Conservation (phyloP, 1,139 yeast species). For the Casaregolazyma suthepensis region DNA sequence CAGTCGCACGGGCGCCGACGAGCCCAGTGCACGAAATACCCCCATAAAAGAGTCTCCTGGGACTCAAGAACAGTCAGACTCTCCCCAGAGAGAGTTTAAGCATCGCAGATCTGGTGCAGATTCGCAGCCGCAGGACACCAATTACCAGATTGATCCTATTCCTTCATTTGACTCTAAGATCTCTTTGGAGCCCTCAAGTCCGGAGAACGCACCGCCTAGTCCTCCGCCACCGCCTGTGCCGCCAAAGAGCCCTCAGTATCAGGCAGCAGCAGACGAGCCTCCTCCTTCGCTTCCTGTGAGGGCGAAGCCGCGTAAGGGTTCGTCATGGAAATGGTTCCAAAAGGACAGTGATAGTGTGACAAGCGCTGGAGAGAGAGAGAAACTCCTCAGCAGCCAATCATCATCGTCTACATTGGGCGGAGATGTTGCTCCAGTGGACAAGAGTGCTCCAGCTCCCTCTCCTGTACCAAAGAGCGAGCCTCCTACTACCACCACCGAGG, state of each 20-base stretch:
- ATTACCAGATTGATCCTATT: not conserved
- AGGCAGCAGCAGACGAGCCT: not conserved
- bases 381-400: not conserved
- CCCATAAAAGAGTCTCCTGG: not conserved
- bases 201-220: not conserved
- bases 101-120: not conserved
- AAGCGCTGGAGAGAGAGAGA: not conserved
- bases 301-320: conserved; percentile 5
- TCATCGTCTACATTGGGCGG: not conserved
- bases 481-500: not conserved
- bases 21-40: not conserved
- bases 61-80: not conserved
- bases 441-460: not conserved
- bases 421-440: not conserved
- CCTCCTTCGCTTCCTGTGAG: not conserved
- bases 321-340: conserved; percentile 9
- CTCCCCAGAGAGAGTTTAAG: not conserved
- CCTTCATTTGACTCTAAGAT: not conserved
- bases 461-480: not conserved
- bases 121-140: not conserved
- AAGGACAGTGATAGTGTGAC: conserved; percentile 1
- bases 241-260: conserved; percentile 6
- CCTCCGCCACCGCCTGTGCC: conserved; percentile 8
- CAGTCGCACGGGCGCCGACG: not conserved
- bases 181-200: not conserved